Base-by-base conservation (phyloP, 2,329 filamentous ascomycete genomes). In the Alternaria arborescens region DNA sequence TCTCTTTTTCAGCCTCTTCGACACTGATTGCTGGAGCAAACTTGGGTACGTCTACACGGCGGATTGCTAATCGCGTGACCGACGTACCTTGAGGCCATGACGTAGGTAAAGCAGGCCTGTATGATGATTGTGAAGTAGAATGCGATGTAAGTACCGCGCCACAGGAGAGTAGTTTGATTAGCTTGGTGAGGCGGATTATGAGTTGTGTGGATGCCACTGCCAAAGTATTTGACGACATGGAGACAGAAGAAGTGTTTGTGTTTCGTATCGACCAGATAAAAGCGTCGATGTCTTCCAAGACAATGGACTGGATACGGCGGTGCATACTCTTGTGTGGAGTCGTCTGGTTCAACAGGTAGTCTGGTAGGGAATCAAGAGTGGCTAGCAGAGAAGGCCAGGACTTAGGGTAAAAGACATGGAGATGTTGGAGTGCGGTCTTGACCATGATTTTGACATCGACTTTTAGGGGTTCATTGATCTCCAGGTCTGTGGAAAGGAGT, bases 391-490 rank as follows among this genome's bases (percentile, higher is more conserved):
- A 79, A 3, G 75, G 47, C 24, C 85, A 84, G 1, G 84, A 84
- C 44, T 84, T 80, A 0, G 86, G 86, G 3, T 78, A 82, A 76
- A 88, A 85, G 61, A 89, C 78, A 71, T 89, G 87, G 38, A 89
- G 73, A 67, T 89, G 87, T 28, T 77, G 69, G 0, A 90, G 77
- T 4, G 80, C 75, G 22, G 66, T 66, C n/a, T 66, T 61, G 14
- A 86, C 58, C 1, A 81, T 63, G 10, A 63, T 53, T 30, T 63
- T 62, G 14, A 71, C 52, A 3, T 66, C 50, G 24, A 66, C 46
- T 24, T 62, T 64, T 11, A 63, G 48, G 4, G 58, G 30, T 22
- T 50, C 26, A 8, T 60, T 28, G 18, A 55, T 10, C 2, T 24
- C 10, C 32, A 50, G 5, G 30, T 47, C 42, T 1, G 30, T 4